A percentile compares a stretch with the other conserved stretches of the same genome.
phyloP scores from a whole-genome alignment of 371 early-diverging fungal species.

The Rhizopus sp. region DNA sequence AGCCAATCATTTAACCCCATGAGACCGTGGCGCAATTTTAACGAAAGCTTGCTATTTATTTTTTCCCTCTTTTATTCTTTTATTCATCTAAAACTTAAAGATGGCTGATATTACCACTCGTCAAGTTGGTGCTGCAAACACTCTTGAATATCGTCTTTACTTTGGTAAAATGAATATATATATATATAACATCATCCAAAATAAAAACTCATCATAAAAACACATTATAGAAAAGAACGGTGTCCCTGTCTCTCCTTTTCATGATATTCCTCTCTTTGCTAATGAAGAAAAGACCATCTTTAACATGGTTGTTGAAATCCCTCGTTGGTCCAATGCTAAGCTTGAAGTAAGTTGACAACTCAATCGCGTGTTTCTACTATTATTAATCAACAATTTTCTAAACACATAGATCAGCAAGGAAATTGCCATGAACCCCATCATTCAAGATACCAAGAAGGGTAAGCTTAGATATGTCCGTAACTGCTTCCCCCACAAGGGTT shows the following conservation, averaged over 20 bases:
- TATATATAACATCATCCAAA: too few species aligned
- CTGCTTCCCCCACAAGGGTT: constrained; percentile 96
- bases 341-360: constrained; percentile 68
- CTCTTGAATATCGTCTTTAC: constrained; percentile 84
- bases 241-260: constrained; percentile 83
- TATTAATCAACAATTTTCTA: background rate
- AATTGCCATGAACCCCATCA: constrained; percentile 91
- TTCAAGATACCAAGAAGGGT: constrained; percentile 94
- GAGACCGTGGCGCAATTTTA: background rate
- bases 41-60: too few species aligned
- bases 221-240: constrained; percentile 34
- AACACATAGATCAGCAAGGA: constrained; percentile 73
- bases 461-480: constrained; percentile 92
- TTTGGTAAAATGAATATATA: constrained; percentile 59
- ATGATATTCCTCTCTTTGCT: constrained; percentile 89
- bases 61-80: constrained; percentile 2
- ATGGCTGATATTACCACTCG: constrained; percentile 76
- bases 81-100: constrained; percentile 2
- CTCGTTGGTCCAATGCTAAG: constrained; percentile 96
- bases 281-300: constrained; percentile 73
- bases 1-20: too few species aligned
- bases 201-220: background rate
- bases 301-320: constrained; percentile 94
- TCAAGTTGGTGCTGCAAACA: constrained; percentile 80
- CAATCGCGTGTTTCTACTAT: too few species aligned